Evolutionary conservation across 805 yeast species (phyloP).

Genomic region (Saturnispora bothae): DNA sequence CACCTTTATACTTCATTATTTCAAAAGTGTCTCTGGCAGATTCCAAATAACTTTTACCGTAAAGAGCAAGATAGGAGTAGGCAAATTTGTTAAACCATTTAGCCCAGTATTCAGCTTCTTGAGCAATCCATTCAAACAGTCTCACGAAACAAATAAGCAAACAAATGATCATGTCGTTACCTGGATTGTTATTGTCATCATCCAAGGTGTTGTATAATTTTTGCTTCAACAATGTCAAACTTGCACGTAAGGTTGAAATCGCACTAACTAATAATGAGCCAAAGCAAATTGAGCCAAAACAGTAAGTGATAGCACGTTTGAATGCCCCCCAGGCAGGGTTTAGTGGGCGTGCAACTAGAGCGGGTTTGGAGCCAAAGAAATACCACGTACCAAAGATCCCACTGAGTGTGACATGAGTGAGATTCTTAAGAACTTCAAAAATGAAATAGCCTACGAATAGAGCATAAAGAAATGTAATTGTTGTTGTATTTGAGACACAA

Average conservation of each 20-base stretch:
- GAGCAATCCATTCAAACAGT: conserved; percentile 56
- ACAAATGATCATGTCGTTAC: conserved; percentile 42
- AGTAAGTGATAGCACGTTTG: conserved; percentile 65
- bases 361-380: conserved; percentile 35
- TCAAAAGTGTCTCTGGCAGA: conserved; percentile 80
- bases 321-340: conserved; percentile 77
- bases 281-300: conserved; percentile 84
- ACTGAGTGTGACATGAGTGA: conserved; percentile 70
- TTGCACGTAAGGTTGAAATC: conserved; percentile 52
- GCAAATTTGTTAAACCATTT: conserved; percentile 87
- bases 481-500: conserved; percentile 23
- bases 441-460: conserved; percentile 78
- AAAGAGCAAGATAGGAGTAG: conserved; percentile 75
- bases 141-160: conserved; percentile 34
- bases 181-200: conserved; percentile 40
- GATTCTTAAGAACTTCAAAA: conserved; percentile 71
- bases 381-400: conserved; percentile 92
- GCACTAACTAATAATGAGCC: conserved; percentile 69
- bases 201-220: conserved; percentile 22
- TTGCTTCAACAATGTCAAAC: conserved; percentile 40
- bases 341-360: conserved; percentile 48
- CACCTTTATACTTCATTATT: conserved; percentile 66
- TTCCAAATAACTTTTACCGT: conserved; percentile 65
- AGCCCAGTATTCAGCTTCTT: conserved; percentile 32
- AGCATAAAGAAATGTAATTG: conserved; percentile 39